phyloP scores from a whole-genome alignment of 176 grass and related monocot species.

The Ensete ventricosum region DNA sequence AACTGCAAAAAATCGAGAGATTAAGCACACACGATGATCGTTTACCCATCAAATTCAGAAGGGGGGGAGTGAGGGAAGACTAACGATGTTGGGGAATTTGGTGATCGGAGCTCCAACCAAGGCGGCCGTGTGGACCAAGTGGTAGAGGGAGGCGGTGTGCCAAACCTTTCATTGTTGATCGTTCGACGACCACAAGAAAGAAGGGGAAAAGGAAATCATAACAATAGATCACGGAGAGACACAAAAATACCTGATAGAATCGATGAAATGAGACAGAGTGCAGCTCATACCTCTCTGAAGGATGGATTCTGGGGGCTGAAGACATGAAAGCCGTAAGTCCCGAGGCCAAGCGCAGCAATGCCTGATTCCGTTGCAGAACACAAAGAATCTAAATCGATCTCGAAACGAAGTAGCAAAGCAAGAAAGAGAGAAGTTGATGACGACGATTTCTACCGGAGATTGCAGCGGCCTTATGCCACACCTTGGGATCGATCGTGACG shows the following conservation, averaged over 20 bases:
- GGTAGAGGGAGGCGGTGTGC: constrained; percentile 83
- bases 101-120: constrained; percentile 74
- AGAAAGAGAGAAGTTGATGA: neutral
- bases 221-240: neutral
- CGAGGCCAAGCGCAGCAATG: constrained; percentile 72
- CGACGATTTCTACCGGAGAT: constrained; percentile 48
- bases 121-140: constrained; percentile 82
- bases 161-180: constrained; percentile 45
- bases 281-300: constrained; percentile 56
- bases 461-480: constrained; percentile 93
- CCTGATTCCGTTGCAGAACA: constrained; percentile 29
- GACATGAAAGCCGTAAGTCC: constrained; percentile 69
- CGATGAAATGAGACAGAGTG: neutral
- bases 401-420: neutral
- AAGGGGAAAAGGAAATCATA: neutral
- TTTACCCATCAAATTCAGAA: neutral
- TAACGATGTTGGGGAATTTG: constrained; percentile 57
- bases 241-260: neutral
- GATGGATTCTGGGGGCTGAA: constrained; percentile 60
- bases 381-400: neutral
- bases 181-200: constrained; percentile 1
- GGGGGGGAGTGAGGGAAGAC: neutral
- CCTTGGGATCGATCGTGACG: constrained; percentile 30
- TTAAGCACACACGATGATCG: neutral
- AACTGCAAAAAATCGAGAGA: constrained; percentile 42